phyloP scores from a whole-genome alignment of 2,329 filamentous ascomycete species.

The Zymoseptoria ardabiliae region DNA sequence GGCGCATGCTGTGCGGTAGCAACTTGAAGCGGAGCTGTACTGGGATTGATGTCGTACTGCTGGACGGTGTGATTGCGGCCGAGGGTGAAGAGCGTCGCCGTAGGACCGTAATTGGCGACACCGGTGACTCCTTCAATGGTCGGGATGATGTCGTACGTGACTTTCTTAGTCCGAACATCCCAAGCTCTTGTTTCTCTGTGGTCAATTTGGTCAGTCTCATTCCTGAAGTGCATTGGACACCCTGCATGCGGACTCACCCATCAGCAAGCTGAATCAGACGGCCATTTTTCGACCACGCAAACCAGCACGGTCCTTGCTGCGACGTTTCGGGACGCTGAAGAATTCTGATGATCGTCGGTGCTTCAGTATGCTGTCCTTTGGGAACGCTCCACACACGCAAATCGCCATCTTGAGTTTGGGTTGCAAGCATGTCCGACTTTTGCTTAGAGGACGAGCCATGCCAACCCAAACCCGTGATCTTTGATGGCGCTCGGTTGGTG shows the following conservation, averaged over 20 bases:
- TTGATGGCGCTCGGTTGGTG: slow-evolving; percentile 74
- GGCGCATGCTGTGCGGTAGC: slow-evolving; percentile 82
- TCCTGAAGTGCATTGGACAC: neutral
- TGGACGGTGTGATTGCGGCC: slow-evolving; percentile 83
- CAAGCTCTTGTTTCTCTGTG: slow-evolving; percentile 77
- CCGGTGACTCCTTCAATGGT: slow-evolving; percentile 75
- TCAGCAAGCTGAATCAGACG: slow-evolving; percentile 89
- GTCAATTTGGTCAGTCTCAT: neutral
- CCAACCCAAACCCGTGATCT: slow-evolving; percentile 82
- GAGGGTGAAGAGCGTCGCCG: slow-evolving; percentile 85
- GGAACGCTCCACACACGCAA: slow-evolving; percentile 93
- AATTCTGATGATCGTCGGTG: slow-evolving; percentile 78
- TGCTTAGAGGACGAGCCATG: slow-evolving; percentile 93
- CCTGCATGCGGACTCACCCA: slow-evolving; percentile 54
- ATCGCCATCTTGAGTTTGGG: slow-evolving; percentile 86
- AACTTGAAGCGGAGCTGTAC: slow-evolving; percentile 62
- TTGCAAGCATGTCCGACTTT: slow-evolving; percentile 95
- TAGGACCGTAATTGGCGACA: slow-evolving; percentile 80
- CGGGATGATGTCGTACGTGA: slow-evolving; percentile 81
- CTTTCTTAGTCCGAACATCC: slow-evolving; percentile 97
- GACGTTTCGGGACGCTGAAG: slow-evolving; percentile 72
- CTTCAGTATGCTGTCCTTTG: slow-evolving; percentile 65
- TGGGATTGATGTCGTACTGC: slow-evolving; percentile 86
- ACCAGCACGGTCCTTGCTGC: slow-evolving; percentile 78
- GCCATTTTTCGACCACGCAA: slow-evolving; percentile 97